These are phyloP conservation scores for Sporothrix mexicana DNA, from an alignment of 2,329 filamentous ascomycete species.

Conservation along the genomic window DNA sequence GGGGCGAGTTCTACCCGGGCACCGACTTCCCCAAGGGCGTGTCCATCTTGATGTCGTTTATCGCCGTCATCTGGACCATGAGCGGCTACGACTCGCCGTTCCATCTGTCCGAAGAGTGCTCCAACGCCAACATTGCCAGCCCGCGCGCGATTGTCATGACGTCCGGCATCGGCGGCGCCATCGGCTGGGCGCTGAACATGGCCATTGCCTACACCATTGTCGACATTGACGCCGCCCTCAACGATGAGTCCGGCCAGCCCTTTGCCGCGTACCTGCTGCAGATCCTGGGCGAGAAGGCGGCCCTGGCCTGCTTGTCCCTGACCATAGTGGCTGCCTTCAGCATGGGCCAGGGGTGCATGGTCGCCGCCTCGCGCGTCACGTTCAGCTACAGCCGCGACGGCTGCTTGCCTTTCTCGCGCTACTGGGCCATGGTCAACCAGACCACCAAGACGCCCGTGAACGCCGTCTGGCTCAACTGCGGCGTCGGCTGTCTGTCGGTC, in stretches of 20 bases:
- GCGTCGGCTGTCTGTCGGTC: conserved; percentile 63
- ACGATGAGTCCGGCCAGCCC: conserved; percentile 69
- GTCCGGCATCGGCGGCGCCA: conserved; percentile 66
- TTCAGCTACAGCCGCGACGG: conserved; percentile 76
- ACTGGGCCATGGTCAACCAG: conserved; percentile 65
- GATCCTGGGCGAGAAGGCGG: conserved; percentile 64
- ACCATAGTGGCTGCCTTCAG: conserved; percentile 73
- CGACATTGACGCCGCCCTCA: conserved; percentile 63
- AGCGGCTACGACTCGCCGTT: conserved; percentile 72
- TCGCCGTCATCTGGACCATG: conserved; percentile 73
- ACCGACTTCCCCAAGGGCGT: conserved; percentile 72
- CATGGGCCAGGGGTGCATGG: conserved; percentile 77
- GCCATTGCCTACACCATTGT: conserved; percentile 75
- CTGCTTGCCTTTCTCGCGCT: conserved; percentile 66
- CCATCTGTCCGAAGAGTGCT: conserved; percentile 77
- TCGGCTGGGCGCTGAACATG: conserved; percentile 76
- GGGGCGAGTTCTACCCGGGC: conserved; percentile 68
- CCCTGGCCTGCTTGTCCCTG: conserved; percentile 66
- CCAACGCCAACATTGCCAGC: conserved; percentile 72
- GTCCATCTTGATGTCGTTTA: conserved; percentile 73
- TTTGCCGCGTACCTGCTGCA: conserved; percentile 74
- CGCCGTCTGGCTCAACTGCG: conserved; percentile 70
- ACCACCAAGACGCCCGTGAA: conserved; percentile 71
- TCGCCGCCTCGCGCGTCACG: conserved; percentile 67
- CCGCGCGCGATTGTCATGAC: conserved; percentile 76